These are phyloP conservation scores for Metarhizium sp. DNA, from an alignment of 2,329 filamentous ascomycete genomes.

Conservation along the genomic window DNA sequence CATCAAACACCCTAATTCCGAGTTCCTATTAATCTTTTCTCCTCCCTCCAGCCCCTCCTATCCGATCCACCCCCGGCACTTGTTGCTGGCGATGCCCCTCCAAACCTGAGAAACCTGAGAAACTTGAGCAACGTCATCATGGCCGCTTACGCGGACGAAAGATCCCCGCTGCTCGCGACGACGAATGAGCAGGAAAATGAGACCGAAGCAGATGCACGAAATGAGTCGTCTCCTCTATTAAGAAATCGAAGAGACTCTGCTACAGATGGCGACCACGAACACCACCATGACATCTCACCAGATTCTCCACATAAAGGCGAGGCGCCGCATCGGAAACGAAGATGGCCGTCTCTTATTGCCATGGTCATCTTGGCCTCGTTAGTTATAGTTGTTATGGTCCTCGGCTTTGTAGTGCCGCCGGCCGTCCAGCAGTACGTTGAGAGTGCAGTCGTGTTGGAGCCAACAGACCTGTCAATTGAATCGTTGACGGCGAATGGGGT, in stretches of 20 bases:
- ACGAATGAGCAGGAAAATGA: slow-evolving; percentile 18
- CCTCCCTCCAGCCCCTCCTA: neutral
- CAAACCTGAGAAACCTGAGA: neutral
- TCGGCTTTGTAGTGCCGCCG: slow-evolving; percentile 74
- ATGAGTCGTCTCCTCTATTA: slow-evolving; percentile 46
- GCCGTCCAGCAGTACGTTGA: slow-evolving; percentile 80
- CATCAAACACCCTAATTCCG: neutral
- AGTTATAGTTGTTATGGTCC: slow-evolving; percentile 59
- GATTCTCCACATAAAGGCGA: slow-evolving; percentile 12
- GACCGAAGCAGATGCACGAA: slow-evolving; percentile 8
- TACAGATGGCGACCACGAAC: slow-evolving; percentile 22
- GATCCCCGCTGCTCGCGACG: slow-evolving; percentile 33
- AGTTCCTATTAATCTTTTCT: neutral
- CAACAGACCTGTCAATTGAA: slow-evolving; percentile 75
- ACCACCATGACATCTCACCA: slow-evolving; percentile 15
- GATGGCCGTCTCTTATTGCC: slow-evolving; percentile 74
- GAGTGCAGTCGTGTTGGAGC: slow-evolving; percentile 71
- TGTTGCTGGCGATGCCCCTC: neutral
- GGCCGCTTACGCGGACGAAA: slow-evolving; percentile 30
- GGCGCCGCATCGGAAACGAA: slow-evolving; percentile 15
- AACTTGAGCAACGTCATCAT: slow-evolving; percentile 19
- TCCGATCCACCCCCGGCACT: neutral
- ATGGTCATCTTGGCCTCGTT: slow-evolving; percentile 55
- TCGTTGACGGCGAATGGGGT: slow-evolving; percentile 74
- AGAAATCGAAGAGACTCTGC: slow-evolving; percentile 13